phyloP scores from a whole-genome alignment of 305 asterid genomes.

The Fraxinus velutina region DNA sequence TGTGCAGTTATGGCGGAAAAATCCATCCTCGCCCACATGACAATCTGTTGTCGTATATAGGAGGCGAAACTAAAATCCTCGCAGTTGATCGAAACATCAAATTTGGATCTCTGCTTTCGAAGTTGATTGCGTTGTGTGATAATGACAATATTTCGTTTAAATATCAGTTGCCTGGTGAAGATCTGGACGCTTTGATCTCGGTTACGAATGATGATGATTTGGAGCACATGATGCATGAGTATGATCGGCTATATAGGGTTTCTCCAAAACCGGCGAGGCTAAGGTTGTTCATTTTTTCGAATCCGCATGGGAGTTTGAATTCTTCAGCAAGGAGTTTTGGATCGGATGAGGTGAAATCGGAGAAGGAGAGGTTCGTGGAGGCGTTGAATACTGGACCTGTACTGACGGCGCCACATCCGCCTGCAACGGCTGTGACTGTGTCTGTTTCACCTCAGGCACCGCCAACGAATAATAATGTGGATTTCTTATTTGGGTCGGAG shows the following conservation, averaged over 20 bases:
- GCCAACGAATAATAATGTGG: slow-evolving; percentile 41
- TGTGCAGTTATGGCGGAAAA: slow-evolving; percentile 93
- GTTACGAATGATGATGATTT: slow-evolving; percentile 84
- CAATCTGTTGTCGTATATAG: slow-evolving; percentile 64
- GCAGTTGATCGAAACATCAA: slow-evolving; percentile 60
- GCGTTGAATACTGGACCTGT: slow-evolving; percentile 80
- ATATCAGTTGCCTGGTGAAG: slow-evolving; percentile 91
- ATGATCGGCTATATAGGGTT: slow-evolving; percentile 59
- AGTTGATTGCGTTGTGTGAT: slow-evolving; percentile 53
- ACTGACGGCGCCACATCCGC: slow-evolving; percentile 40
- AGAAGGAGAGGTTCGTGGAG: slow-evolving; percentile 86
- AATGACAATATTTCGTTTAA: slow-evolving; percentile 57
- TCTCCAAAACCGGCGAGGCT: slow-evolving; percentile 78
- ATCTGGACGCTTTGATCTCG: slow-evolving; percentile 87
- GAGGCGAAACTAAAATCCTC: slow-evolving; percentile 84
- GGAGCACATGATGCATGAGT: slow-evolving; percentile 93
- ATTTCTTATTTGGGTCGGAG: slow-evolving; percentile 77
- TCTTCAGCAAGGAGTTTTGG: slow-evolving; percentile 61
- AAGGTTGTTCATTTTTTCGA: slow-evolving; percentile 64
- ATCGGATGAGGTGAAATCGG: slow-evolving; percentile 69
- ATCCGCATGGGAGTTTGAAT: slow-evolving; percentile 35
- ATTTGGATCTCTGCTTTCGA: slow-evolving; percentile 40
- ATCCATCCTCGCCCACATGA: slow-evolving; percentile 81
- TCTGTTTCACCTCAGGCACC: slow-evolving; percentile 32
- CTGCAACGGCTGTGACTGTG: slow-evolving; percentile 25